These are phyloP conservation scores for Tothia fuscella DNA, from an alignment of 2,329 filamentous ascomycete genomes.

Conservation along the genomic window DNA sequence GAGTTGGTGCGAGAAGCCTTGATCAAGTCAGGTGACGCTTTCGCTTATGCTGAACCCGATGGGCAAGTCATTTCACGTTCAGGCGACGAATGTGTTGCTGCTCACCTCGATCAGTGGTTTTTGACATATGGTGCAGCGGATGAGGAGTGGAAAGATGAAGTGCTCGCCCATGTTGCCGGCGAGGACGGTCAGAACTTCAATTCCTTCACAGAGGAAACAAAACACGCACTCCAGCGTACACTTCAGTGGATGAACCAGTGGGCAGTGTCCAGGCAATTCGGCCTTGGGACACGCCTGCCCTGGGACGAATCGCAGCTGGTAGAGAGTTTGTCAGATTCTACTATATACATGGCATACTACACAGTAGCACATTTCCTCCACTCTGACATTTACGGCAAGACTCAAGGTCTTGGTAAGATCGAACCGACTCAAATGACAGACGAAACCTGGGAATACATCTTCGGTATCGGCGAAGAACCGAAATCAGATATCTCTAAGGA, in stretches of 20 bases:
- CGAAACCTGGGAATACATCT: conserved; percentile 93
- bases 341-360: conserved; percentile 73
- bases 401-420: conserved; percentile 56
- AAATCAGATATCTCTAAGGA: conserved; percentile 61
- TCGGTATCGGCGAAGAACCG: conserved; percentile 61
- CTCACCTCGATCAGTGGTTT: conserved; percentile 95
- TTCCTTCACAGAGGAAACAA: conserved; percentile 54
- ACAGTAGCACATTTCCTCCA: conserved; percentile 56
- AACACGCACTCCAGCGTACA: conserved; percentile 61
- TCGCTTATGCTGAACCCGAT: conserved; percentile 89
- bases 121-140: conserved; percentile 68
- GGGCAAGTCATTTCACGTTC: conserved; percentile 79
- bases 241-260: conserved; percentile 90
- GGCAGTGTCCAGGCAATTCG: conserved; percentile 86
- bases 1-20: conserved; percentile 70
- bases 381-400: conserved; percentile 72
- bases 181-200: conserved; percentile 54
- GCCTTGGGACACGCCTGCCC: conserved; percentile 84
- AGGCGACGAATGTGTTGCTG: conserved; percentile 85
- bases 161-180: conserved; percentile 59
- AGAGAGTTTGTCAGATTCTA: conserved; percentile 83
- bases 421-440: conserved; percentile 80
- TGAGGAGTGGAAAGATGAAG: conserved; percentile 63
- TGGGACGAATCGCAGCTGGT: conserved; percentile 90
- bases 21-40: conserved; percentile 65